Base-by-base conservation (phyloP, 768 basidiomycete species). In the Termitomyces sp. region DNA sequence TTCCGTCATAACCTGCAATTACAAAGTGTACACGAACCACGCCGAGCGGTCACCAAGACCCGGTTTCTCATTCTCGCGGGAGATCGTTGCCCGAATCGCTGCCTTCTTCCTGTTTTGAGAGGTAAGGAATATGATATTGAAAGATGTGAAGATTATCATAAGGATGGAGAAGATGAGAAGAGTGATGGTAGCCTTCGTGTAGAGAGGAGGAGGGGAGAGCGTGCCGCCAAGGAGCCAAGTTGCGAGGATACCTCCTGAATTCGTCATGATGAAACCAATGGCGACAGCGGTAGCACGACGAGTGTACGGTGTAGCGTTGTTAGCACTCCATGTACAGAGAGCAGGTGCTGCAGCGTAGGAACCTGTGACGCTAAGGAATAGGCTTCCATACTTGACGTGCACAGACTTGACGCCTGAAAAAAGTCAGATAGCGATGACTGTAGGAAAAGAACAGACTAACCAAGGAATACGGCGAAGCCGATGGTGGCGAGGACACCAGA, bases 141-240 rank as follows among this genome's bases (percentile, higher is more conserved):
- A 43, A 1, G 51, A 67, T 5, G 73, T 66, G 47, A 79, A 54
- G 21, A 75, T 60, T 0, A 65, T 63, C 68, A 78, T 78, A 35
- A 72, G 54, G 8, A 75, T 63, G 1, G 80, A 75, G 60, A 78
- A 75, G 7, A 70, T 61, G 21, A 78, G 62, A 5, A 78, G 66
- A 23, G 69, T 69, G 32, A 77, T 72, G 2, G 81, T 80, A 0
- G 81, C 84, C 52, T 73, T 73, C 4, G 65, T 75, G 63, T 84
- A 86, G 16, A 71, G 60, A 14, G 84, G 83, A 2, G 78, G 69
- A 1, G 77, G 70, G 4, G 81, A 82, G 12, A 84, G 65, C 5
- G 72, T 62, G 14, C 82, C 84, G 29, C 82, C 84, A 27, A 84
- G 66, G 9, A 84, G 75, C 83, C 84, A 86, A 0, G 82, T 86